These are phyloP conservation scores for Cucurbita moschata DNA, from an alignment of 306 rosid genomes.

Conservation along the genomic window DNA sequence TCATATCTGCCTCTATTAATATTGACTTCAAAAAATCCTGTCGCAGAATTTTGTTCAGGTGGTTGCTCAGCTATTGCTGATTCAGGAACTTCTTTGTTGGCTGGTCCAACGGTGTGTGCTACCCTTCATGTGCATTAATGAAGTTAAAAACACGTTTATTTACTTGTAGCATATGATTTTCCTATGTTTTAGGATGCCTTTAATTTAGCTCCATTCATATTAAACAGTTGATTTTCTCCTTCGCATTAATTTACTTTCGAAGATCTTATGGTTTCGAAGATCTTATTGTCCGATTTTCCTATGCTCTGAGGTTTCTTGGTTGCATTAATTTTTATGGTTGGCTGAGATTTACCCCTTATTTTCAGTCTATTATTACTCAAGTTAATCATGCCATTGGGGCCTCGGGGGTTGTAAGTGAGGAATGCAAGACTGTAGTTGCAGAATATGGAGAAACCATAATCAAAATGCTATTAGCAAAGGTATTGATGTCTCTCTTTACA, in stretches of 20 bases:
- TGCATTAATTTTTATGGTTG: conserved; percentile 1
- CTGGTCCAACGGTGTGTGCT: conserved; percentile 49
- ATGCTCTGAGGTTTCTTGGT: not conserved
- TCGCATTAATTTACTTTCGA: not conserved
- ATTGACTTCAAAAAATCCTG: not conserved
- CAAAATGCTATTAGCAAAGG: conserved; percentile 40
- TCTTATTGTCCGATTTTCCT: not conserved
- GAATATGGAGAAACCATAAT: conserved; percentile 53
- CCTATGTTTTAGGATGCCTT: not conserved
- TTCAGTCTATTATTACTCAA: conserved; percentile 45
- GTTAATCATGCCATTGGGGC: conserved; percentile 72
- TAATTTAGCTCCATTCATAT: not conserved
- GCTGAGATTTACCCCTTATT: not conserved
- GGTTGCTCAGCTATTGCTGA: conserved; percentile 79
- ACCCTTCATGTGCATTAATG: not conserved
- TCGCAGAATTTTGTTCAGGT: conserved; percentile 53
- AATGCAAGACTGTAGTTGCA: conserved; percentile 50
- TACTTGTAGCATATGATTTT: not conserved
- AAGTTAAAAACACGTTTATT: not conserved
- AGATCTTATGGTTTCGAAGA: not conserved
- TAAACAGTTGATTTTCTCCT: not conserved
- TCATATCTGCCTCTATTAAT: not conserved
- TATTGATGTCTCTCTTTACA: conserved; percentile 2
- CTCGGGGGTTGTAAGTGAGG: conserved; percentile 47
- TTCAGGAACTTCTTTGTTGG: conserved; percentile 77